Conservation (phyloP, 306 rosid genomes). For the Cicer judaicum region DNA sequence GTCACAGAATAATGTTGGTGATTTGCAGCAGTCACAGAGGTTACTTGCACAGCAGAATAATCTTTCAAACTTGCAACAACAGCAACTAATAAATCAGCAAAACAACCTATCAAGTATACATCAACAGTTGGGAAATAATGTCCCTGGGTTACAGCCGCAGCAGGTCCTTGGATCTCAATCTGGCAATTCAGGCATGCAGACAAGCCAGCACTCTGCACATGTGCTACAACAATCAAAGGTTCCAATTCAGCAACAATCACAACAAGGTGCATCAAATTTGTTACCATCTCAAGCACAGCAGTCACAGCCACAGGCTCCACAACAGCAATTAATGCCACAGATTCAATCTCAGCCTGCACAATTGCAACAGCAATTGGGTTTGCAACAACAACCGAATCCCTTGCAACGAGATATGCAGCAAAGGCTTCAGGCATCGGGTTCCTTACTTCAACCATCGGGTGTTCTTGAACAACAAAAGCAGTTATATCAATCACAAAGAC, state of each 20-base stretch:
- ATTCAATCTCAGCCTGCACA: constrained; percentile 90
- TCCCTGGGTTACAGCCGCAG: constrained; percentile 72
- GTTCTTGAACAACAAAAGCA: constrained; percentile 92
- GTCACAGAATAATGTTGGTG: constrained; percentile 73
- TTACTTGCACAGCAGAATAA: constrained; percentile 79
- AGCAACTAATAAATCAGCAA: constrained; percentile 86
- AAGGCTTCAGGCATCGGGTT: constrained; percentile 76
- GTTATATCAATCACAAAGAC: constrained; percentile 80
- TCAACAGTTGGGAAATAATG: constrained; percentile 84
- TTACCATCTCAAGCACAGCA: constrained; percentile 76
- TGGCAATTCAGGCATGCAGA: constrained; percentile 79
- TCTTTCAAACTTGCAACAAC: constrained; percentile 73
- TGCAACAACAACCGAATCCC: constrained; percentile 81
- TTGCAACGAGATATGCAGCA: constrained; percentile 87
- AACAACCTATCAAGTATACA: constrained; percentile 76
- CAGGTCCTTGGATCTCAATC: constrained; percentile 73
- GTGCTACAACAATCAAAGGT: constrained; percentile 78
- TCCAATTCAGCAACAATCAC: constrained; percentile 71
- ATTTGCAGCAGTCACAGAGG: constrained; percentile 86
- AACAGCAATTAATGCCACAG: constrained; percentile 84
- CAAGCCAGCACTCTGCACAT: constrained; percentile 79
- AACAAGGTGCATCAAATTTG: constrained; percentile 72
- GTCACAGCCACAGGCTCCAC: constrained; percentile 75
- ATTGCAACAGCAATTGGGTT: constrained; percentile 77
- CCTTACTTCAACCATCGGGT: constrained; percentile 76